phyloP scores from a whole-genome alignment of 176 grass and related monocot genomes.

The Avena sativa region DNA sequence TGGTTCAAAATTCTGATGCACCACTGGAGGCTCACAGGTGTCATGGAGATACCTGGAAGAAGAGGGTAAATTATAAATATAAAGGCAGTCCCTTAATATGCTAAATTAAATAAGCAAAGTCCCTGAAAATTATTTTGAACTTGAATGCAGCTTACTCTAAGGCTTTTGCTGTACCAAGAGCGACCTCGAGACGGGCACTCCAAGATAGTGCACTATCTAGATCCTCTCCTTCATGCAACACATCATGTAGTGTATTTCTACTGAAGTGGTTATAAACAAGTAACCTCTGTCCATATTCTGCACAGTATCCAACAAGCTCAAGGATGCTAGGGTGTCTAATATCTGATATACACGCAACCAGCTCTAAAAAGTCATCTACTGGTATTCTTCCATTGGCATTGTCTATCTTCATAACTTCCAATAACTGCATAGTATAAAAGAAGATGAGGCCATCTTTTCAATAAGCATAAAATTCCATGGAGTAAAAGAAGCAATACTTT shows the following conservation, averaged over 20 bases:
- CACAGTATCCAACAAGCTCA: constrained; percentile 89
- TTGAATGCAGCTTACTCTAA: constrained; percentile 71
- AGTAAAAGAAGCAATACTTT: constrained; percentile 40
- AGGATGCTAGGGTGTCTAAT: constrained; percentile 74
- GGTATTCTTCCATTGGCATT: constrained; percentile 83
- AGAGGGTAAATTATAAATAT: constrained; percentile 30
- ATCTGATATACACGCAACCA: constrained; percentile 69
- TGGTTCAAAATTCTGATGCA: constrained; percentile 90
- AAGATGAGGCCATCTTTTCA: constrained; percentile 37
- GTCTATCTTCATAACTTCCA: constrained; percentile 98
- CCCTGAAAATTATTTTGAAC: constrained; percentile 23
- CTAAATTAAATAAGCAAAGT: constrained; percentile 36
- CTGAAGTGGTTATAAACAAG: constrained; percentile 91
- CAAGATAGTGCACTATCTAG: constrained; percentile 60
- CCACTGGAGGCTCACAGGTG: constrained; percentile 71
- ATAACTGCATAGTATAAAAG: constrained; percentile 57
- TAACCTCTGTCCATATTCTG: constrained; percentile 75
- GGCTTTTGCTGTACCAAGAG: constrained; percentile 72
- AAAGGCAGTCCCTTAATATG: background rate
- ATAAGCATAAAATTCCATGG: constrained; percentile 8
- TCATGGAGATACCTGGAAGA: constrained; percentile 87
- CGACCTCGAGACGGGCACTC: constrained; percentile 65
- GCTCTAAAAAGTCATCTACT: constrained; percentile 67
- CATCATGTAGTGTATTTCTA: constrained; percentile 73
- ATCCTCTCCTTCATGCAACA: constrained; percentile 63